Evolutionary conservation across 208 protist species (phyloP).

Genomic region (Acanthamoeba polyphaga): DNA sequence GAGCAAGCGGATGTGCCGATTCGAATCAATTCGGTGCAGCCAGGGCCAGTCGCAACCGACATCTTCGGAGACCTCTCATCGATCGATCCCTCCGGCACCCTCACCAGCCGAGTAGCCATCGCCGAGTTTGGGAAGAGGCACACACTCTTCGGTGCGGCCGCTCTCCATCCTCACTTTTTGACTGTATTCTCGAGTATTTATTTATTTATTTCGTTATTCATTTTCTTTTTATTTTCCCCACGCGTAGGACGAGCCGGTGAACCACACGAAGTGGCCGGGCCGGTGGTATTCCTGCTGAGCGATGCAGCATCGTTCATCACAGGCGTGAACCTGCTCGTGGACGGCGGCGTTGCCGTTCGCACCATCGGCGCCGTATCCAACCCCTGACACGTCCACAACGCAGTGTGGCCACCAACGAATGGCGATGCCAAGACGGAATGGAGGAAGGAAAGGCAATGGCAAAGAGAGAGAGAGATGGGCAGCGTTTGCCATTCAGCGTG

Average conservation of each 20-base stretch:
- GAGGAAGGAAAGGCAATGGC: neutral
- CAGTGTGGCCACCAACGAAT: no score
- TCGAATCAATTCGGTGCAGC: neutral
- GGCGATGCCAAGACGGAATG: no score
- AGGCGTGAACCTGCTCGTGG: neutral
- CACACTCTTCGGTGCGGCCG: neutral
- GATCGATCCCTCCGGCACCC: neutral
- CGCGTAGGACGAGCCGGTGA: neutral
- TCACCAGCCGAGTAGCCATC: neutral
- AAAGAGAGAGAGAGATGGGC: neutral
- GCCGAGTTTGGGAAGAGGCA: neutral
- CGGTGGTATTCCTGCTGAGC: conserved; percentile 26
- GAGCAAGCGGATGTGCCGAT: conserved; percentile 9
- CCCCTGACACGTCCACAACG: neutral
- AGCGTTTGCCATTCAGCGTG: neutral
- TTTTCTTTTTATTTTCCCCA: neutral
- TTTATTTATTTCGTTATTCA: no score
- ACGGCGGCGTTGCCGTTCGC: neutral
- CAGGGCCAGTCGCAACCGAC: neutral
- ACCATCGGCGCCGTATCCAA: neutral
- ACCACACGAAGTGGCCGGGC: neutral
- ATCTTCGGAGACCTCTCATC: neutral
- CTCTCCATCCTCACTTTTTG: neutral
- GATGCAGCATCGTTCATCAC: conserved; percentile 22
- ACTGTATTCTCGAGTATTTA: neutral